A percentile compares a stretch with the other conserved stretches of the same genome.
phyloP scores from a whole-genome alignment of 2,329 filamentous ascomycete species.

The Diaporthe australafricana region DNA sequence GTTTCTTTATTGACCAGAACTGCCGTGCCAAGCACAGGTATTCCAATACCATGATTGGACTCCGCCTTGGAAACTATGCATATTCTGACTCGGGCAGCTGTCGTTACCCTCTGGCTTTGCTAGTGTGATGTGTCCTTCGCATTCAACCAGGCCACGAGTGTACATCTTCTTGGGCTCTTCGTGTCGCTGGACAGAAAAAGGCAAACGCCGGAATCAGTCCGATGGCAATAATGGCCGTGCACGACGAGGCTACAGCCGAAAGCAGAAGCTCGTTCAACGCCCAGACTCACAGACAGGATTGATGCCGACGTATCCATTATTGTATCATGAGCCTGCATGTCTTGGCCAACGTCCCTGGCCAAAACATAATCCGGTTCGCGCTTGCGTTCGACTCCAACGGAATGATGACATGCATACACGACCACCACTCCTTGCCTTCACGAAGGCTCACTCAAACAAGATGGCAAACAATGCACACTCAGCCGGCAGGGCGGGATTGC shows the following conservation, averaged over 20 bases:
- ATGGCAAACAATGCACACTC: background rate
- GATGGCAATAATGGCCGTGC: too few relatives aligned
- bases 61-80: background rate
- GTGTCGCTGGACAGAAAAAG: background rate
- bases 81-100: background rate
- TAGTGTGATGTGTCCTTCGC: background rate
- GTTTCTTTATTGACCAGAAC: background rate
- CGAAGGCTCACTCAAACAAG: background rate
- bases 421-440: background rate
- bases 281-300: background rate
- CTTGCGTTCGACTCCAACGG: background rate
- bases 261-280: slow-evolving; percentile 13
- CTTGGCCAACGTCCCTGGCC: background rate
- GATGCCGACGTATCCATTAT: background rate
- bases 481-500: background rate
- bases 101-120: background rate
- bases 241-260: background rate
- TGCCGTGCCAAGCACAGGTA: slow-evolving; percentile 4
- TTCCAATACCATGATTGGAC: slow-evolving; percentile 1
- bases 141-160: background rate
- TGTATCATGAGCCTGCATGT: slow-evolving; percentile 5
- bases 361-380: background rate
- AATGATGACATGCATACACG: slow-evolving; percentile 14
- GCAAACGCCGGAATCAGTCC: background rate
- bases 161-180: background rate